phyloP scores from a whole-genome alignment of 257 asterid species.

The Cinchona pubescens region DNA sequence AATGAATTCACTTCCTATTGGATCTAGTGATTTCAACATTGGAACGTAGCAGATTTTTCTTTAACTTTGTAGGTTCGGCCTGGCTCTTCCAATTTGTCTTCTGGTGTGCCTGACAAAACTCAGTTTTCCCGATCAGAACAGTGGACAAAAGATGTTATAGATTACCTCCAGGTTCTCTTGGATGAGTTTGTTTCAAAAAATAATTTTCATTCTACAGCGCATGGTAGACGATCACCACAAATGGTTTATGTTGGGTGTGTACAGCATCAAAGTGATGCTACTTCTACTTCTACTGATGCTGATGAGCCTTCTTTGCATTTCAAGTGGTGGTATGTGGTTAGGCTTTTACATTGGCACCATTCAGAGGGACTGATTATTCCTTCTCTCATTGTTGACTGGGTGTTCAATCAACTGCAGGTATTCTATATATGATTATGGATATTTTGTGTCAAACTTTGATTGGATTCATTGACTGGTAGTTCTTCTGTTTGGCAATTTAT shows the following conservation, averaged over 20 bases:
- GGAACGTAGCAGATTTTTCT: constrained; percentile 25
- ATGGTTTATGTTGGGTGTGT: constrained; percentile 59
- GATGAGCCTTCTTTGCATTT: constrained; percentile 81
- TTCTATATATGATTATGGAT: constrained; percentile 6
- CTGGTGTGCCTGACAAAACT: constrained; percentile 73
- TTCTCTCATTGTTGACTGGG: constrained; percentile 93
- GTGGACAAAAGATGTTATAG: constrained; percentile 95
- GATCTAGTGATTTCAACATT: constrained; percentile 10
- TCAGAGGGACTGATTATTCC: constrained; percentile 89
- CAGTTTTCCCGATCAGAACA: constrained; percentile 85
- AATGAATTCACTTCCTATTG: constrained; percentile 7
- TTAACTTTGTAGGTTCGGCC: constrained; percentile 68
- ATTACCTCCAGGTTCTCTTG: constrained; percentile 83
- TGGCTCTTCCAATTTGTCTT: constrained; percentile 62
- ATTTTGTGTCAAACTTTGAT: background rate
- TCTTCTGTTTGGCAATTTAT: constrained; percentile 7
- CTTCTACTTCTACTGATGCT: constrained; percentile 46
- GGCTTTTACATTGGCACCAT: constrained; percentile 94
- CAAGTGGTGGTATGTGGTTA: constrained; percentile 98
- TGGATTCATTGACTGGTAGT: background rate
- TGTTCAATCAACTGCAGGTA: constrained; percentile 96
- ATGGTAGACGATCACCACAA: constrained; percentile 61
- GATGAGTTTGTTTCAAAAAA: constrained; percentile 78
- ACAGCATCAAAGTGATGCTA: constrained; percentile 54
- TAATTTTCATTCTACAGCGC: constrained; percentile 51